Base-by-base conservation (phyloP, 208 protist species). In the Wallacemonas collosoma region DNA sequence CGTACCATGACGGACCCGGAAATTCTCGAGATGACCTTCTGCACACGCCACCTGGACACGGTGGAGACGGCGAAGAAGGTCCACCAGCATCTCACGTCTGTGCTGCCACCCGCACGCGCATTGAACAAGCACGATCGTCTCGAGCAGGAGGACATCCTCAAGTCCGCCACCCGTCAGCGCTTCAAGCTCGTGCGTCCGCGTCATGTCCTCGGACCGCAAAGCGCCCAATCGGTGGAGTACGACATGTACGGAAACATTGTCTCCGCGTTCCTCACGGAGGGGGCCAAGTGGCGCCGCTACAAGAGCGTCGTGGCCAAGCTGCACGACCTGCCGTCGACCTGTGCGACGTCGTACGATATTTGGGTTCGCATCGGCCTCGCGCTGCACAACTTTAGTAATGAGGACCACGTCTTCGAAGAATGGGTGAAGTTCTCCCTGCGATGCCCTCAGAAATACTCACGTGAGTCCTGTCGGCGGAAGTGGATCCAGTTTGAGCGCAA, bases 371-470 rank as follows among this genome's bases (percentile, higher is more conserved):
- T 95, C 14, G 90, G 90, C 3, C 86, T 95, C 50, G 90, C 90
- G 8, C 82, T 95, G 71, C 90, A 95, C 71, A 95, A 93, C 80
- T 93, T 93, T 72, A 91, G 90, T 74, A 92, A 90, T 77, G 90
- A 95, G 53, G 87, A 93, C 58, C 85, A 91, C 71, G 82, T 91
- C 65, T 93, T 95, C 55, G 90, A 93, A 80, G 83, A 95, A 73
- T 95, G 90, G 90, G 90, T 95, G 68, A 73, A 79, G 14, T 95
- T 95, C 61, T 95, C 90, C 8, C 71, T 93, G 1, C 80, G 82
- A 58, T 93, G 82, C 53, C 90, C 87, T 66, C 77, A 87, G 70
- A 95, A 95, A 72, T 95, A 89, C 72, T 90, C 86, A 40, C 78
- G 87, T 12, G 86, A 91, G 68, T 65, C 80, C 70, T 95, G 90